phyloP scores from a whole-genome alignment of 176 grass and related monocot species.

The Hordeum vulgare region MorexV3_pseudomolecules_assembly NC_058518.1:307212077-307212576 shows the following conservation, averaged over 20 bases:
- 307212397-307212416: too few species aligned
- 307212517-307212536: slow-evolving; percentile 16
- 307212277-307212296: too few species aligned
- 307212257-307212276: too few species aligned
- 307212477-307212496: background rate
- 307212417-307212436: background rate
- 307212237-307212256: too few species aligned
- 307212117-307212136: background rate
- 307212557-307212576: slow-evolving; percentile 59
- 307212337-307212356: too few species aligned
- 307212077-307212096: background rate
- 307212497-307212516: background rate
- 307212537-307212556: slow-evolving; percentile 95
- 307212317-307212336: too few species aligned
- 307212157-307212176: background rate
- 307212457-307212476: background rate
- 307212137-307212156: background rate
- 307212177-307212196: background rate
- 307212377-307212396: too few species aligned
- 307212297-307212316: too few species aligned
- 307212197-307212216: background rate
- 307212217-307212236: background rate
- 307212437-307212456: background rate
- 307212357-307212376: too few species aligned
- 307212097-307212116: background rate